Conservation (phyloP, 345 rosid genomes). For the Aquilaria malaccensis region DNA sequence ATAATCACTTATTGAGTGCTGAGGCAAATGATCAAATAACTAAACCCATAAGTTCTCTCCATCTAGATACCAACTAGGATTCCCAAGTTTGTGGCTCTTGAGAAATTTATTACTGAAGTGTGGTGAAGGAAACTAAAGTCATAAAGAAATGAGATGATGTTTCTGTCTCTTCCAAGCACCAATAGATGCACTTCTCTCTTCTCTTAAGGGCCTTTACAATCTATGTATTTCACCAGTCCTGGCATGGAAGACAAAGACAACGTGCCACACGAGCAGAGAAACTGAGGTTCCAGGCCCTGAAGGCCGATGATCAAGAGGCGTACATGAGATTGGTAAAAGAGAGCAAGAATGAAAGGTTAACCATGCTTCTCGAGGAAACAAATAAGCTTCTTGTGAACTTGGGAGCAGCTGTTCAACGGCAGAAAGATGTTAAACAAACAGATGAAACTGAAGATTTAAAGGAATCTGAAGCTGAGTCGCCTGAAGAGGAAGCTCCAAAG, state of each 20-base stretch:
- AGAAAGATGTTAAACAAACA: slow-evolving; percentile 69
- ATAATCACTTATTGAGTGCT: too few species aligned
- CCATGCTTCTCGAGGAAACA: slow-evolving; percentile 89
- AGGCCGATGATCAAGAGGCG: slow-evolving; percentile 97
- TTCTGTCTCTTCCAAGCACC: too few species aligned
- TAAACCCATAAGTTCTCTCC: too few species aligned
- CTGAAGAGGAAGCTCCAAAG: slow-evolving; percentile 65
- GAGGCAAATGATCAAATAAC: too few species aligned
- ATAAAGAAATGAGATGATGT: not conserved
- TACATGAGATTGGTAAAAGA: slow-evolving; percentile 96
- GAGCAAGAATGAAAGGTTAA: slow-evolving; percentile 93
- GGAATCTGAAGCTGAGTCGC: slow-evolving; percentile 61
- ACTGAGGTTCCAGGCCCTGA: slow-evolving; percentile 90
- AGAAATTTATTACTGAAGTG: not conserved
- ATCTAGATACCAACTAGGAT: too few species aligned
- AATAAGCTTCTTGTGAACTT: slow-evolving; percentile 88
- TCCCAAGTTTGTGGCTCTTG: not conserved
- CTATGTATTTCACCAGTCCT: slow-evolving; percentile 45
- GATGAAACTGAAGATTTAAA: slow-evolving; percentile 63
- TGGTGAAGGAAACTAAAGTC: not conserved
- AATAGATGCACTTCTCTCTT: too few species aligned
- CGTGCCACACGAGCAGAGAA: slow-evolving; percentile 98
- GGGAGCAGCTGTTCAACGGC: slow-evolving; percentile 99
- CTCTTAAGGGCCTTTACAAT: not conserved
- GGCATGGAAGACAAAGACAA: slow-evolving; percentile 99